Percentiles rank a stretch among this genome's conserved stretches.
These are phyloP conservation scores for Trametes cubensis DNA, from an alignment of 768 basidiomycete genomes.

Conservation along the genomic window DNA sequence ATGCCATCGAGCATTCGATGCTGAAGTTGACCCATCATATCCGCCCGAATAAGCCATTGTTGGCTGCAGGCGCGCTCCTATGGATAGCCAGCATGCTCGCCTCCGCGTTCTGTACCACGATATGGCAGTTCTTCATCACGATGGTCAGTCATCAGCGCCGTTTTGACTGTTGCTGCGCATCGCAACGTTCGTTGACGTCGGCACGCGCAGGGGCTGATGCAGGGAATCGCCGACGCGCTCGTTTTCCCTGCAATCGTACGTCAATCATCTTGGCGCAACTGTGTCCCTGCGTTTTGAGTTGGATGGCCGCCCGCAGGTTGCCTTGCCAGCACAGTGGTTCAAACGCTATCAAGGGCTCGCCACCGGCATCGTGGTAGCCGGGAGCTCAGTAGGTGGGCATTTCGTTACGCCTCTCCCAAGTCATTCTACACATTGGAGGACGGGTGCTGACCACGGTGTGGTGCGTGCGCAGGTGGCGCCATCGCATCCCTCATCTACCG, in stretches of 20 bases:
- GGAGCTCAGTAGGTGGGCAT: conserved; percentile 24
- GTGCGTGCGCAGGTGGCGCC: conserved; percentile 22
- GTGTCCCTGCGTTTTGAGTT: not conserved
- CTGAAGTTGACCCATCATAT: not conserved
- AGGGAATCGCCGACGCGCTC: conserved; percentile 29
- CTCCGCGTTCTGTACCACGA: conserved; percentile 35
- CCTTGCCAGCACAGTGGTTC: conserved; percentile 29
- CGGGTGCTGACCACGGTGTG: too few relatives aligned
- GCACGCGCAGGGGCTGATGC: conserved; percentile 33
- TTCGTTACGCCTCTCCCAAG: too few relatives aligned
- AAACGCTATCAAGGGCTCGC: conserved; percentile 22
- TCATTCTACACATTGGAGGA: not conserved
- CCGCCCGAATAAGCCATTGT: conserved; percentile 29
- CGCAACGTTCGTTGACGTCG: not conserved
- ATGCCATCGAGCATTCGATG: too few relatives aligned
- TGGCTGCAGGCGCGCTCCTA: conserved; percentile 34
- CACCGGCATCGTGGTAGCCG: conserved; percentile 26
- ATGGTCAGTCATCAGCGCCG: conserved; percentile 29
- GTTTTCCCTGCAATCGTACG: conserved; percentile 25
- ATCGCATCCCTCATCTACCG: conserved; percentile 21
- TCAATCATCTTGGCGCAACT: not conserved
- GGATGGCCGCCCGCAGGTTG: conserved; percentile 11
- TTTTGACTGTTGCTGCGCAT: conserved; percentile 12
- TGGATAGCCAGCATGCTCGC: conserved; percentile 35
- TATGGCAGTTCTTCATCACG: conserved; percentile 38